Percentiles rank a stretch among this genome's conserved stretches.
Conservation (phyloP, 1,139 yeast species). For the Nakaseomyces bracarensis region DNA sequence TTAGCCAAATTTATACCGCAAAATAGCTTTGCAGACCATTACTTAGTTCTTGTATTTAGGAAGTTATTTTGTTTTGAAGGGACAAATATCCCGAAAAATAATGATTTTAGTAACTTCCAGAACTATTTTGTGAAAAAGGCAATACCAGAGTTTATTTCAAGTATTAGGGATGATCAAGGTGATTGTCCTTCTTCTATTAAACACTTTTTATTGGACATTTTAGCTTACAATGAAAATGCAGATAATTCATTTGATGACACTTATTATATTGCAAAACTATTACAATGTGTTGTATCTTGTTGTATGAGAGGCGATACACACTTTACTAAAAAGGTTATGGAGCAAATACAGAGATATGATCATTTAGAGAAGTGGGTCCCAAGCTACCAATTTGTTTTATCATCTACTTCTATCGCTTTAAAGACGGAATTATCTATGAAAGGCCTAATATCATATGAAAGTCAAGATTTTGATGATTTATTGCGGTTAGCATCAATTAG, state of each 20-base stretch:
- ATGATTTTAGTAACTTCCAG: slow-evolving; percentile 65
- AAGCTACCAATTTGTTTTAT: slow-evolving; percentile 53
- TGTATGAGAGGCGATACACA: slow-evolving; percentile 32
- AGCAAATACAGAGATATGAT: slow-evolving; percentile 63
- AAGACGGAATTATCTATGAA: slow-evolving; percentile 52
- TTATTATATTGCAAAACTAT: slow-evolving; percentile 52
- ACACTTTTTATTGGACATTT: slow-evolving; percentile 56
- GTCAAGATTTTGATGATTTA: slow-evolving; percentile 36
- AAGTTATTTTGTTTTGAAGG: slow-evolving; percentile 64
- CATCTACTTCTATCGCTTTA: slow-evolving; percentile 45
- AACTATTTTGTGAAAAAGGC: slow-evolving; percentile 62
- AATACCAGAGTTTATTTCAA: slow-evolving; percentile 55
- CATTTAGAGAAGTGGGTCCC: slow-evolving; percentile 86
- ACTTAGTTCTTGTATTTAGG: slow-evolving; percentile 58
- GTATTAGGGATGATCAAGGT: slow-evolving; percentile 54
- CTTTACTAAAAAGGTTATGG: slow-evolving; percentile 40
- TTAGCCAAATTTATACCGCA: slow-evolving; percentile 58
- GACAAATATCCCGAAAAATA: slow-evolving; percentile 62
- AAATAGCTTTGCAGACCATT: slow-evolving; percentile 48
- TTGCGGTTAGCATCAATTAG: background rate
- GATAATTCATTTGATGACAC: slow-evolving; percentile 72
- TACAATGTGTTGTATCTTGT: slow-evolving; percentile 48
- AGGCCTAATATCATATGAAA: slow-evolving; percentile 37
- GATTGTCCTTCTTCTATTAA: slow-evolving; percentile 59
- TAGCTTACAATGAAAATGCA: slow-evolving; percentile 80